These are phyloP conservation scores for Diaporthe humulicola DNA, from an alignment of 2,329 filamentous ascomycete species.

Conservation along the genomic window DNA sequence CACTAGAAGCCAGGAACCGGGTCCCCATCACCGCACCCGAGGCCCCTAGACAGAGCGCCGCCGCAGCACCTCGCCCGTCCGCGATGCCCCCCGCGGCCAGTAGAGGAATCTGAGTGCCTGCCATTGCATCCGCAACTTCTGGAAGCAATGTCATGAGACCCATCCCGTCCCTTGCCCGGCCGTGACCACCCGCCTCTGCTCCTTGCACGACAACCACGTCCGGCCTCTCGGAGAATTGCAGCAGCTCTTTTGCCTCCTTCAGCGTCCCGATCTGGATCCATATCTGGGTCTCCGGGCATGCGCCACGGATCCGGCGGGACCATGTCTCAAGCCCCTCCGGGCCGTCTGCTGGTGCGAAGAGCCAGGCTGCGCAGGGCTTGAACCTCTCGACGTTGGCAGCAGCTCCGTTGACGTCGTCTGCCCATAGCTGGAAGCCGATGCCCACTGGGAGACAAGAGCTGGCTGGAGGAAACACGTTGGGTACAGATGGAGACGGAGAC, in stretches of 20 bases:
- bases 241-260: slow-evolving; percentile 59
- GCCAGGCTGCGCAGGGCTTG: slow-evolving; percentile 58
- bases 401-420: slow-evolving; percentile 52
- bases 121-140: slow-evolving; percentile 59
- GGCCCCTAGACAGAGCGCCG: slow-evolving; percentile 64
- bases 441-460: slow-evolving; percentile 56
- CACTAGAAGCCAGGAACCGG: slow-evolving; percentile 66
- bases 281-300: slow-evolving; percentile 57
- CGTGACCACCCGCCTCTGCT: slow-evolving; percentile 67
- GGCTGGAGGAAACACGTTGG: neutral
- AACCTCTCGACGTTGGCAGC: slow-evolving; percentile 47
- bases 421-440: slow-evolving; percentile 62
- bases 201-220: slow-evolving; percentile 68
- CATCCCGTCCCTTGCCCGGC: slow-evolving; percentile 57
- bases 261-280: slow-evolving; percentile 68
- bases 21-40: slow-evolving; percentile 73
- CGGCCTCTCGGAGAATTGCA: slow-evolving; percentile 51
- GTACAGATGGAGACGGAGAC: slow-evolving; percentile 22
- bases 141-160: slow-evolving; percentile 63
- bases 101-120: slow-evolving; percentile 53
- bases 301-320: slow-evolving; percentile 57
- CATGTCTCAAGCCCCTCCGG: slow-evolving; percentile 57
- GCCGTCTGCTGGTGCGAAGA: slow-evolving; percentile 58
- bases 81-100: slow-evolving; percentile 67
- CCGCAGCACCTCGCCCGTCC: slow-evolving; percentile 64